Evolutionary conservation across 768 basidiomycete genomes (phyloP), one percentile per base, ranked within the genome.

Genomic region (Mycena polygramma): DNA sequence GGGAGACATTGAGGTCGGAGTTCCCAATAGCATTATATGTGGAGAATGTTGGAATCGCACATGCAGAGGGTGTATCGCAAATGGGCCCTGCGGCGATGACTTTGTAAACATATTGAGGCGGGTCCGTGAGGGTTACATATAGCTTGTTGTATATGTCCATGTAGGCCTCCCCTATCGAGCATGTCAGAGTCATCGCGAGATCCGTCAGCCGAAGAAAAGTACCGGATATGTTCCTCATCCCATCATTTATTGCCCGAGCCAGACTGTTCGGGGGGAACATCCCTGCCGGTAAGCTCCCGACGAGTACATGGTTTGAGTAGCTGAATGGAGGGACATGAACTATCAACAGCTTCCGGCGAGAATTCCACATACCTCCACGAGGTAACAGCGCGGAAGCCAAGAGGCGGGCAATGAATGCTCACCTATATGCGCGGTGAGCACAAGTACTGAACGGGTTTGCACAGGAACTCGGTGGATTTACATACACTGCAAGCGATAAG

Each of bases 1-100:
- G 39, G 6, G 63, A 5, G n/a, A 71, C 58, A 43, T 72, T 66
- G 14, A 73, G 69, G 35, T 66, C 63, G 15, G 55, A 59, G 48
- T 73, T 65, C n/a, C 64, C 63, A 48, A 73, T 64, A 7, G 63
- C 69, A 22, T 54, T 48, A 39, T 70, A 66, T 26, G 37, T 58
- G 7, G 49, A 10, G 37, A 66, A 63, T 20, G 63, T 26, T 15
- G 52, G 68, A 45, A 57, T 53, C 22, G 20, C n/a, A 57, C 58
- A 61, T 11, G 53, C 49, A 53, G n/a, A 10, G 13, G 54, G 57
- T 35, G 54, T 8, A 52, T 24, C 22, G 36, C 66, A 68, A 24
- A 48, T 41, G 10, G 72, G 55, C 7, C 64, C 70, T 7, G 30
- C 30, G 19, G 58, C 58, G 35, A 49, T 48, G 7, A 68, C 67